phyloP scores from a whole-genome alignment of 106 monocot genomes.

The Gastrodia elata region DNA sequence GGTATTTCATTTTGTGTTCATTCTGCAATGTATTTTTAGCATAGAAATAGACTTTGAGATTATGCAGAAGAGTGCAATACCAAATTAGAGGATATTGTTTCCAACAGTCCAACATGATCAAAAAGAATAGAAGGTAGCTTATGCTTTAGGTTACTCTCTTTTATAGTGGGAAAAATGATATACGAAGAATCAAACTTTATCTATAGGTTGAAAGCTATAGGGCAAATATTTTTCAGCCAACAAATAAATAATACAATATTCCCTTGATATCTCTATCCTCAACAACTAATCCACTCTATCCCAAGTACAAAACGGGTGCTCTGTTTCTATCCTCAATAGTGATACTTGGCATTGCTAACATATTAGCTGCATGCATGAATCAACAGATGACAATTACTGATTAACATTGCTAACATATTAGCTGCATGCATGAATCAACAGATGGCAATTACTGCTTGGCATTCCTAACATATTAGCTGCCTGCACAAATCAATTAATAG shows the following conservation, averaged over 20 bases:
- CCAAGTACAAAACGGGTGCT: not conserved
- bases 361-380: not conserved
- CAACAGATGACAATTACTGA: not conserved
- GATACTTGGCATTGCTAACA: not conserved
- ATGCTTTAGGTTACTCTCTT: too few relatives aligned
- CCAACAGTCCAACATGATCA: too few relatives aligned
- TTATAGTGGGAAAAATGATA: not conserved
- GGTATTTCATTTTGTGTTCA: too few relatives aligned
- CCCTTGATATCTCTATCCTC: not conserved
- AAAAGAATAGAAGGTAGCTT: too few relatives aligned
- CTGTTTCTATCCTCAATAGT: not conserved
- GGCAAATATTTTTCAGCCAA: not conserved
- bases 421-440: not conserved
- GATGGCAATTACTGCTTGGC: not conserved
- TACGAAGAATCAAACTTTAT: not conserved
- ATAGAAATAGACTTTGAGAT: too few relatives aligned
- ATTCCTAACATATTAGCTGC: not conserved
- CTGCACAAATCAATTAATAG: not conserved
- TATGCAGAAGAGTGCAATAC: too few relatives aligned
- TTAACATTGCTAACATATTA: not conserved
- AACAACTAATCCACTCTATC: not conserved
- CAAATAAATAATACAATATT: not conserved
- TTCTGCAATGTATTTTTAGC: too few relatives aligned
- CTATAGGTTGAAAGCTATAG: not conserved
- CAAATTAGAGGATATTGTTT: too few relatives aligned